Percentiles rank a stretch among this genome's conserved stretches.
Evolutionary conservation across 129 eudicot species (phyloP).

Genomic region (Silybum marianum): DNA sequence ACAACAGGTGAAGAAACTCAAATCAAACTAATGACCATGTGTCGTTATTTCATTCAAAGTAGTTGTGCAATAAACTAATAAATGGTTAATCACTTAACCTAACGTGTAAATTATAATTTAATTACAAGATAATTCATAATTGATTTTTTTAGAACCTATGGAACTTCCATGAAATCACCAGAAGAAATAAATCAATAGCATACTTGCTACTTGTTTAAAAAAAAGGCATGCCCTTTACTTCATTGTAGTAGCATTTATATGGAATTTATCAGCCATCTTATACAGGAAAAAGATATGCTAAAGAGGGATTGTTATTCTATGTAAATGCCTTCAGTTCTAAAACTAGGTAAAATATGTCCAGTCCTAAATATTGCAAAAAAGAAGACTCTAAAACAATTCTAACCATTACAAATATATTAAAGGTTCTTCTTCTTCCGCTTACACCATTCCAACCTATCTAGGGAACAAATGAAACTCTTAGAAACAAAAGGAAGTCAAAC

Average conservation of each 20-base stretch:
- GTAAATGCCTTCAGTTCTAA: neutral
- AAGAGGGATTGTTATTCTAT: neutral
- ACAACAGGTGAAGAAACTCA: neutral
- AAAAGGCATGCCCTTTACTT: neutral
- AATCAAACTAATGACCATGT: neutral
- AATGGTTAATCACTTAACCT: neutral
- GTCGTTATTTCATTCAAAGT: neutral
- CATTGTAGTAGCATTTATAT: conserved; percentile 3
- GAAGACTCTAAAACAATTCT: neutral
- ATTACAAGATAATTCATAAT: neutral
- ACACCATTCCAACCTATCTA: neutral
- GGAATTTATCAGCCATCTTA: conserved; percentile 12
- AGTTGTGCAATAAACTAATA: neutral
- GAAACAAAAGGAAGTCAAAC: neutral
- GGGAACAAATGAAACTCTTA: conserved; percentile 7
- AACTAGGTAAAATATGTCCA: neutral
- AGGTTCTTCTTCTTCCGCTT: neutral
- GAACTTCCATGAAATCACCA: neutral
- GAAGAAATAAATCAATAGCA: neutral
- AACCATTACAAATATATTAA: neutral
- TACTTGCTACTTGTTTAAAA: neutral
- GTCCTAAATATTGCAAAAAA: neutral
- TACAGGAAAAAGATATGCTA: neutral
- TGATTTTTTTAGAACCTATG: neutral
- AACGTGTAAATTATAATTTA: neutral